Conservation (phyloP, 768 basidiomycete species). For the Leccinum subtestaceum region DNA sequence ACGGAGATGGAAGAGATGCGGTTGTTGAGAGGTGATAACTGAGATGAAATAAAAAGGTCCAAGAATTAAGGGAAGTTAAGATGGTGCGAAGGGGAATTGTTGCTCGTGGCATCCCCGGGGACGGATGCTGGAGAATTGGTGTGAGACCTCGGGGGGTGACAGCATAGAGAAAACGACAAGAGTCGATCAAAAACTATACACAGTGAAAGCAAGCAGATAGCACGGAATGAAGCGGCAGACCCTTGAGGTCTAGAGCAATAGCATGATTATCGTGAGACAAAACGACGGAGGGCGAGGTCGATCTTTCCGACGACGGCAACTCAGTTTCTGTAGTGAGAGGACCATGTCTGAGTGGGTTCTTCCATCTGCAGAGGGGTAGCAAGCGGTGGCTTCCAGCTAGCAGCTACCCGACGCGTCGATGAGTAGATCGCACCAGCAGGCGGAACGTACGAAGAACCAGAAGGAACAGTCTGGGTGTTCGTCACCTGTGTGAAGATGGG, state of each 20-base stretch:
- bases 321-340: slow-evolving; percentile 6
- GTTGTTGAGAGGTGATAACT: slow-evolving; percentile 9
- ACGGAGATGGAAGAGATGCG: slow-evolving; percentile 3
- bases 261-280: slow-evolving; percentile 1
- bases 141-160: slow-evolving; percentile 1
- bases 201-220: slow-evolving; percentile 22
- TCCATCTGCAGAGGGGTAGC: slow-evolving; percentile 26
- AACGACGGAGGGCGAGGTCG: slow-evolving; percentile 14
- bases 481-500: slow-evolving; percentile 31
- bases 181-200: slow-evolving; percentile 20
- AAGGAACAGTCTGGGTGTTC: slow-evolving; percentile 7
- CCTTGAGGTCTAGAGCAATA: slow-evolving; percentile 8
- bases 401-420: slow-evolving; percentile 53
- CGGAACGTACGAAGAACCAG: slow-evolving; percentile 42
- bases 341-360: slow-evolving; percentile 30
- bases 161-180: slow-evolving; percentile 13
- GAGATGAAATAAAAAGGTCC: slow-evolving; percentile 18
- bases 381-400: slow-evolving; percentile 42
- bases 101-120: neutral
- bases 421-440: slow-evolving; percentile 52
- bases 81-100: neutral
- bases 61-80: slow-evolving; percentile 12
- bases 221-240: slow-evolving; percentile 6
- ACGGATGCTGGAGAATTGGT: neutral
- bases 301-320: neutral